These are phyloP conservation scores for Nitzschia sp. DNA, from an alignment of 108 stramenopile species.

Conservation along the genomic window DNA sequence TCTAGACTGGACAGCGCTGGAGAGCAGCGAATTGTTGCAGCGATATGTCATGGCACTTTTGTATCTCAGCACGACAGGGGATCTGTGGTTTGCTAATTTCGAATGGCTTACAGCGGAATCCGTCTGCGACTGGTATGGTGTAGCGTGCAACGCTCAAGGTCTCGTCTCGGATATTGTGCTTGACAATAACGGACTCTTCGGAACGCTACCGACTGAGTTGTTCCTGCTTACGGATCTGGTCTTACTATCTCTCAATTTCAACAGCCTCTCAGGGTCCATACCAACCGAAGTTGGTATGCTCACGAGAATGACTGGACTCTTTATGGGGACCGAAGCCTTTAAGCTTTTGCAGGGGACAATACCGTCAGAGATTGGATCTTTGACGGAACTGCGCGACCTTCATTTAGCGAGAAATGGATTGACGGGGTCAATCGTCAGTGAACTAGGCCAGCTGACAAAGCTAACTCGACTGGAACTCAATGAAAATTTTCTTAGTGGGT, in stretches of 20 bases:
- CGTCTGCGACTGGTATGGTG: slow-evolving; percentile 44
- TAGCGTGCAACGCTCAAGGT: slow-evolving; percentile 26
- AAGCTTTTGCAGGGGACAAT: slow-evolving; percentile 21
- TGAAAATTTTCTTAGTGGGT: slow-evolving; percentile 24
- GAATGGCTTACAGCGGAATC: slow-evolving; percentile 28
- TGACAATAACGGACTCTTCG: slow-evolving; percentile 17
- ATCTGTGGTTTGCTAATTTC: slow-evolving; percentile 15
- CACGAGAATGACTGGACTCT: slow-evolving; percentile 20
- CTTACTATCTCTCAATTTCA: slow-evolving; percentile 6
- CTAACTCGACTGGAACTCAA: slow-evolving; percentile 21
- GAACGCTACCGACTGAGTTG: slow-evolving; percentile 13
- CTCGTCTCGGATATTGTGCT: slow-evolving; percentile 24
- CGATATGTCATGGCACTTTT: slow-evolving; percentile 24
- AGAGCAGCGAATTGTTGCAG: slow-evolving; percentile 19
- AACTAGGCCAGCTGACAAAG: slow-evolving; percentile 22
- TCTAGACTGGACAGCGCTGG: slow-evolving; percentile 6
- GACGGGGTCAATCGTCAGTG: slow-evolving; percentile 22
- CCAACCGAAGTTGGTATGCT: slow-evolving; percentile 27
- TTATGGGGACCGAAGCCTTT: slow-evolving; percentile 6
- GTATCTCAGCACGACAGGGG: slow-evolving; percentile 21
- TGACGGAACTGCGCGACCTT: slow-evolving; percentile 13
- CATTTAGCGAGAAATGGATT: slow-evolving; percentile 14
- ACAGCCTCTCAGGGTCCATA: slow-evolving; percentile 13
- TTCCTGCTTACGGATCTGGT: slow-evolving; percentile 6
- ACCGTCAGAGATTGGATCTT: slow-evolving; percentile 31